Percentiles rank a stretch among this genome's conserved stretches.
These are phyloP conservation scores for Curvularia hawaiiensis DNA, from an alignment of 2,329 filamentous ascomycete species.

Conservation along the genomic window DNA sequence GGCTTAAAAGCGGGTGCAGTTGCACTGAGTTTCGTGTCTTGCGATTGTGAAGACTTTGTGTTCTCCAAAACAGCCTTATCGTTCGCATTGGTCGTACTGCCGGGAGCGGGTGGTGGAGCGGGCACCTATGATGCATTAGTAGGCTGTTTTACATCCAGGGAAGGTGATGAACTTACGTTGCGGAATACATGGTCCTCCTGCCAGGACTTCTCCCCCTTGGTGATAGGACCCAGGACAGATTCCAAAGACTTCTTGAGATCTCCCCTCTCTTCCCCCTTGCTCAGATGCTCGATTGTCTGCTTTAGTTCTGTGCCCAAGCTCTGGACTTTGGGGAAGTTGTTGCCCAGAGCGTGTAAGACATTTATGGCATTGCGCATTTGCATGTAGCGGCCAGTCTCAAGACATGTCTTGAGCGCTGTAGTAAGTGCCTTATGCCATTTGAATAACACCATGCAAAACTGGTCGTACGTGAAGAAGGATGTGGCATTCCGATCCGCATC, in stretches of 20 bases:
- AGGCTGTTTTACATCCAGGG: neutral
- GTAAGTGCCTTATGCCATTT: conserved; percentile 89
- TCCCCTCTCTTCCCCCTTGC: conserved; percentile 65
- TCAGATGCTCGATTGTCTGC: conserved; percentile 66
- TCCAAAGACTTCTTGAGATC: conserved; percentile 77
- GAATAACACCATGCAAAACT: conserved; percentile 83
- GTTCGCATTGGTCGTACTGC: conserved; percentile 36
- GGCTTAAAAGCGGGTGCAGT: conserved; percentile 71
- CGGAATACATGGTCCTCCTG: conserved; percentile 77
- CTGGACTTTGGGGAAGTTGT: conserved; percentile 86
- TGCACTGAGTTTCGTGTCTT: conserved; percentile 54
- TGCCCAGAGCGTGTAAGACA: conserved; percentile 78
- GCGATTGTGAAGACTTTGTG: conserved; percentile 52
- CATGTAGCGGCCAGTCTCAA: conserved; percentile 90
- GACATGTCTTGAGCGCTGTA: conserved; percentile 78
- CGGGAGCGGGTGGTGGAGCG: conserved; percentile 27
- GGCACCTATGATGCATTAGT: conserved; percentile 28
- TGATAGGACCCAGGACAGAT: conserved; percentile 72
- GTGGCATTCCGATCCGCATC: conserved; percentile 72
- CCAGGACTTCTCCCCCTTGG: conserved; percentile 70
- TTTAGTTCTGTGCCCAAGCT: conserved; percentile 78
- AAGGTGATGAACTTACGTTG: conserved; percentile 55
- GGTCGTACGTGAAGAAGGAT: conserved; percentile 78
- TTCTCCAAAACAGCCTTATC: conserved; percentile 35
- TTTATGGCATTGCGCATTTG: conserved; percentile 96